Base-by-base conservation (phyloP, 2,329 filamentous ascomycete genomes). In the Fusarium dimerum region DNA sequence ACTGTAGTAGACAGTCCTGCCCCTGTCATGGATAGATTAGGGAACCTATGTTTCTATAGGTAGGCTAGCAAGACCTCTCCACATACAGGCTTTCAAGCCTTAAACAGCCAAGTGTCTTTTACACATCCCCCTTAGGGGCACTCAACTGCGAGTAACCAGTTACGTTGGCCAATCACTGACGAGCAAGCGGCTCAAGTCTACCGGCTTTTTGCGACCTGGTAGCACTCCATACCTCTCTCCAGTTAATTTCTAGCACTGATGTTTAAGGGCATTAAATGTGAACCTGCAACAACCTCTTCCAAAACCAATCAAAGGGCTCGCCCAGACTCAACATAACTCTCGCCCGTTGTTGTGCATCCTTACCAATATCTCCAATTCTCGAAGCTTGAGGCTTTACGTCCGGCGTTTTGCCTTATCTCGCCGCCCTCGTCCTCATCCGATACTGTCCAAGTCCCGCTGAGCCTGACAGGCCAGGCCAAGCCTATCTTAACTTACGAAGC, bases 251-350 rank as follows among this genome's bases (percentile, higher is more conserved):
- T 15, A 15, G 32, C 32, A 12, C 32, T 32, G 5, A 6, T 34
- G 26, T 20, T 11, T 43, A 26, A n/a, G 41, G 15, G 41, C 18
- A 8, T 18, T 3, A 15, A 18, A 43, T 41, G 16, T 26, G 15
- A 30, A 45, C 43, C 43, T 45, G 26, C 43, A 34, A 26, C 20
- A 26, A 36, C 32, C 32, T 36, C 32, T 5, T 36, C 32, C 13
- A 36, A 36, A 36, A 51, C 40, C 46, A 60, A 55, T 56, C 49
- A 55, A 56, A 57, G 56, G 60, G 54, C 47, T 52, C 55, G 51
- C 48, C 52, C 52, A 50, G 43, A 47, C 45, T 62, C 55, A 45
- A 65, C 38, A 52, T 50, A 51, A 55, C 61, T 47, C 62, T 51
- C 51, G 54, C 48, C 62, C 59, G 62, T 64, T 65, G 55, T 43